Base-by-base conservation (phyloP, 495 filamentous ascomycete species). In the Xylaria bambusicola region DNA sequence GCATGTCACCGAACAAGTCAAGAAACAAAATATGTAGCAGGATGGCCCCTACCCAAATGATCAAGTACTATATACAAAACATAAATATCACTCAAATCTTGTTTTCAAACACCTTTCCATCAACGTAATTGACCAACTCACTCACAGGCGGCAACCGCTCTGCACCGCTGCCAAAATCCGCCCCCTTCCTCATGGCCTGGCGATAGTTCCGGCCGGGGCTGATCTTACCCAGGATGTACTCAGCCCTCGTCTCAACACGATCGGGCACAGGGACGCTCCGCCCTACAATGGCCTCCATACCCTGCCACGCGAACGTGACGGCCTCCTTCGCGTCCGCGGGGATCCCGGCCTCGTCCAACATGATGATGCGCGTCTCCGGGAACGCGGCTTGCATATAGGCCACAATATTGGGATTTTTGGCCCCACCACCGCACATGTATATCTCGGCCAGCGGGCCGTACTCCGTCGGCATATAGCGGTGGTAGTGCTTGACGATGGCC, bases 361-460 rank as follows among this genome's bases (percentile, higher is more conserved):
- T 80, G 40, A 78, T 66, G 50, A 84, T 81, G 31, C 72, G 70
- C 2, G 80, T 75, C 8, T 74, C 65, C 6, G 77, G 79, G 61
- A 79, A 80, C 49, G 76, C 65, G 52, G 72, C 48, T 61, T 83
- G 76, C 48, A 86, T 78, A 58, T 76, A 80, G 4, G 69, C 69
- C 8, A 73, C 72, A 62, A 83, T 85, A 53, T 83, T 84, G 1
- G 81, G 82, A 65, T 85, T 84, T 47, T 76, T 76, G 0, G 81
- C 82, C 17, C 82, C 83, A 15, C 82, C 83, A 15, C 82, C 82
- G 68, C 81, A 84, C 77, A 86, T 82, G 71, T 79, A 86, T 41
- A 84, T 78, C 68, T 86, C 82, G 58, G 79, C 74, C n/a, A 81
- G 66, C 24, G 71, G 71, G 8, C 69, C 67, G 38, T 74, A 66